Conservation (phyloP, 805 yeast genomes). For the Metschnikowia koreensis region DNA sequence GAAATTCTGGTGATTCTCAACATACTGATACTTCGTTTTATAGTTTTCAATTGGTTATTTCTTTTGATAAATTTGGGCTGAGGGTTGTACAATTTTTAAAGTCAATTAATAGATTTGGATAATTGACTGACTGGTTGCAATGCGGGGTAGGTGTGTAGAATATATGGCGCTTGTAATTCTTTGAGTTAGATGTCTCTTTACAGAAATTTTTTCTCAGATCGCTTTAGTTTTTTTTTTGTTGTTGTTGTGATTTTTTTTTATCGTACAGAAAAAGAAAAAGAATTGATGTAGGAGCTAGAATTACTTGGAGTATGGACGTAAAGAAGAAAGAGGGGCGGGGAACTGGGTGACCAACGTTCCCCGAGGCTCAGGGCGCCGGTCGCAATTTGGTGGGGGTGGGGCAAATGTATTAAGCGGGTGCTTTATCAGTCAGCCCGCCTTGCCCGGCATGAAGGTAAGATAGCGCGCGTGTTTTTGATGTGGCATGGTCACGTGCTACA, state of each 20-base stretch:
- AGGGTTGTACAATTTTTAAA: neutral
- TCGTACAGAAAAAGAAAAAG: neutral
- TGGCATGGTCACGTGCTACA: neutral
- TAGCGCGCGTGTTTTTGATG: neutral
- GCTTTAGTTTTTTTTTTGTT: neutral
- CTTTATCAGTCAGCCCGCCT: neutral
- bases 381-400: conserved; percentile 7
- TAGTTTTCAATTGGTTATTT: neutral
- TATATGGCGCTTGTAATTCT: neutral
- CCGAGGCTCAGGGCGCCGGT: neutral
- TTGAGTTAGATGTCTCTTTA: no score
- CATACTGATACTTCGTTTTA: neutral
- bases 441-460: neutral
- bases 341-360: neutral
- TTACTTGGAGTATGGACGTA: neutral
- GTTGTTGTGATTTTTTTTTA: no score
- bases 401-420: conserved; percentile 1
- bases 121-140: neutral
- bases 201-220: no score
- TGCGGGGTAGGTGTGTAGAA: neutral
- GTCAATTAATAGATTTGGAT: neutral
- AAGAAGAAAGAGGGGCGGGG: conserved; percentile 2
- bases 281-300: neutral
- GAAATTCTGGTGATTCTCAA: conserved; percentile 33
- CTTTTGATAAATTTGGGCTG: neutral